A percentile compares a stretch with the other conserved stretches of the same genome.
Conservation (phyloP, 1,139 yeast species). For the Magnusiomyces paraingens region DNA sequence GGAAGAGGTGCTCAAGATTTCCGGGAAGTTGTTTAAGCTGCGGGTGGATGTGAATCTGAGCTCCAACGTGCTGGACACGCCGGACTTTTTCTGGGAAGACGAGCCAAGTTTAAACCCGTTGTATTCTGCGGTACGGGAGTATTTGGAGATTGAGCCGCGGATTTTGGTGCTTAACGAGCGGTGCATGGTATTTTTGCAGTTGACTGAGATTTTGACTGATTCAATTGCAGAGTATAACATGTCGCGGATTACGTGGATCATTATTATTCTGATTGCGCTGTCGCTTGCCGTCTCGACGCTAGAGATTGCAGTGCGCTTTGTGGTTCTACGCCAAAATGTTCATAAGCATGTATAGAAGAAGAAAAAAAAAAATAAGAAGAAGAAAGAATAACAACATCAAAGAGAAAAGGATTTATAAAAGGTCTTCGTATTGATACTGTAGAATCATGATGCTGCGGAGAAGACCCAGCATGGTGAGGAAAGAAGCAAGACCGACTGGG, state of each 20-base stretch:
- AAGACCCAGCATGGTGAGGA: slow-evolving; percentile 81
- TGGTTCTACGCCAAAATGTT: slow-evolving; percentile 36
- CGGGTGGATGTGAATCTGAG: slow-evolving; percentile 91
- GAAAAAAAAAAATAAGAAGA: slow-evolving; percentile 1
- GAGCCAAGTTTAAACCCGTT: slow-evolving; percentile 94
- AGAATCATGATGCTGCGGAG: slow-evolving; percentile 68
- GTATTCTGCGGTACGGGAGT: slow-evolving; percentile 83
- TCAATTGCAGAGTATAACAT: slow-evolving; percentile 90
- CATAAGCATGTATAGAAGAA: background rate
- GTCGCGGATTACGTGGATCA: slow-evolving; percentile 86
- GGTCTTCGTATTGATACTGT: slow-evolving; percentile 56
- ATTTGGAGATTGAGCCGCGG: slow-evolving; percentile 88
- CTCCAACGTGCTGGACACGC: slow-evolving; percentile 87
- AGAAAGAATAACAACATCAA: background rate
- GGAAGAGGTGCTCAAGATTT: slow-evolving; percentile 73
- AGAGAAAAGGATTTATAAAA: background rate
- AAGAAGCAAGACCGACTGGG: slow-evolving; percentile 93
- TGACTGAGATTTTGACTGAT: slow-evolving; percentile 87
- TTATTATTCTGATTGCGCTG: slow-evolving; percentile 72
- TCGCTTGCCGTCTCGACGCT: slow-evolving; percentile 64
- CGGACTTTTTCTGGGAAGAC: slow-evolving; percentile 92
- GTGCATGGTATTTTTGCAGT: slow-evolving; percentile 87
- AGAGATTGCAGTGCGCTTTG: slow-evolving; percentile 53
- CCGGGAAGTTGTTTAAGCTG: slow-evolving; percentile 82
- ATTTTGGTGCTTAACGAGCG: slow-evolving; percentile 90